Conservation (phyloP, 139 green algal species). For the Chlorella sp. region DNA sequence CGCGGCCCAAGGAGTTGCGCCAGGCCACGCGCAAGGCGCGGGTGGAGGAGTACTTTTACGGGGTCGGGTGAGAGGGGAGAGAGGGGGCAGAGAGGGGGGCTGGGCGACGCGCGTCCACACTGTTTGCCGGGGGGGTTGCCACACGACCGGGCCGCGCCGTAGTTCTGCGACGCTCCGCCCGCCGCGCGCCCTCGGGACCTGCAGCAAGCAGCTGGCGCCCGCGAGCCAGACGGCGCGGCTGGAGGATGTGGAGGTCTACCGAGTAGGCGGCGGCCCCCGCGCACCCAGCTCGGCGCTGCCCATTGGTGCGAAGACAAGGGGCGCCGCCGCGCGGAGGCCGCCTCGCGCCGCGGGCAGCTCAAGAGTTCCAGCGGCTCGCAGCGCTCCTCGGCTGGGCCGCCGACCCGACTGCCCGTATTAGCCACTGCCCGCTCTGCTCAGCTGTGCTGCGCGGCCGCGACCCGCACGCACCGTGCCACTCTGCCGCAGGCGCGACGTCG, state of each 20-base stretch:
- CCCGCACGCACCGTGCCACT: background rate
- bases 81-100: background rate
- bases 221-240: conserved; percentile 57
- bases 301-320: conserved; percentile 70
- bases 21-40: conserved; percentile 52
- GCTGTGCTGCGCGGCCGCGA: too few relatives aligned
- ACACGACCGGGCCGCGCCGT: background rate
- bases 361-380: too few relatives aligned
- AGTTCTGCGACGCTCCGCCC: background rate
- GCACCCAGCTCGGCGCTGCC: conserved; percentile 81
- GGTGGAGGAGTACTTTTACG: conserved; percentile 94
- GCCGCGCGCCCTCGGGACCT: background rate
- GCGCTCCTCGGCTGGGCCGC: too few relatives aligned
- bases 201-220: conserved; percentile 51
- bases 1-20: conserved; percentile 58
- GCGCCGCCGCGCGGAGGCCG: too few relatives aligned
- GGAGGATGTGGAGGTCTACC: conserved; percentile 72
- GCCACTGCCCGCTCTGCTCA: too few relatives aligned
- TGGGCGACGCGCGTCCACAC: background rate
- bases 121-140: background rate
- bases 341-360: too few relatives aligned
- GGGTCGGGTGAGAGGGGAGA: conserved; percentile 23
- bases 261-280: conserved; percentile 72
- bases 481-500: conserved; percentile 44
- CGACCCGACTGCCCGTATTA: too few relatives aligned